Evolutionary conservation across 2,329 filamentous ascomycete genomes (phyloP).

Genomic region (Trichoderma cornu-damae): DNA sequence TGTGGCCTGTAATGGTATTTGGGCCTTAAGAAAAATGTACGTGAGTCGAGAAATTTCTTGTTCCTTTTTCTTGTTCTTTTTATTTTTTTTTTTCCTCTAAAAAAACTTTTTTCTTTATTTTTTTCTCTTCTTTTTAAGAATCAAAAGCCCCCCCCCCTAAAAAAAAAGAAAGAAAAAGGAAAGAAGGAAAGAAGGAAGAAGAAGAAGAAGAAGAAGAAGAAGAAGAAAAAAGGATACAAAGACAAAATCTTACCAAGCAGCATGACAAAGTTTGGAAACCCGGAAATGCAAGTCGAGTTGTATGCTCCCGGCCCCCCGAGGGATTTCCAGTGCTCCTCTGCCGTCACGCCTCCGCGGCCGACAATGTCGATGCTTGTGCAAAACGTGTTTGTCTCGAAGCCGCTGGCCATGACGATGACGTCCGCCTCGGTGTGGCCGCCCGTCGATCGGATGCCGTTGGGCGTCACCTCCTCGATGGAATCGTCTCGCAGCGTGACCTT

Average conservation of each 20-base stretch:
- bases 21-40: no score
- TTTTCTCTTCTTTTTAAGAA: no score
- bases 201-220: not conserved
- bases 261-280: conserved; percentile 62
- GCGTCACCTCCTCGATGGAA: conserved; percentile 44
- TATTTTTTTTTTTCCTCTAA: no score
- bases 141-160: no score
- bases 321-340: conserved; percentile 52
- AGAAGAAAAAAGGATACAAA: not conserved
- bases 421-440: conserved; percentile 47
- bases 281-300: conserved; percentile 51
- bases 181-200: no score
- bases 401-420: conserved; percentile 57
- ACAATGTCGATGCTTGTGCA: conserved; percentile 49
- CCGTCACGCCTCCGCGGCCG: conserved; percentile 45
- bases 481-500: conserved; percentile 46
- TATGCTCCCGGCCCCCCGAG: conserved; percentile 60
- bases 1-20: conserved; percentile 59
- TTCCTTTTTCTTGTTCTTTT: no score
- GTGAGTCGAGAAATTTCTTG: no score
- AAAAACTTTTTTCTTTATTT: no score
- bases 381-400: conserved; percentile 53
- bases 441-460: conserved; percentile 34
- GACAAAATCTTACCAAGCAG: conserved; percentile 42
- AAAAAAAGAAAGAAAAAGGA: no score